Conservation (phyloP, 1,139 yeast genomes). For the Barnettozyma hawaiiensis region DNA sequence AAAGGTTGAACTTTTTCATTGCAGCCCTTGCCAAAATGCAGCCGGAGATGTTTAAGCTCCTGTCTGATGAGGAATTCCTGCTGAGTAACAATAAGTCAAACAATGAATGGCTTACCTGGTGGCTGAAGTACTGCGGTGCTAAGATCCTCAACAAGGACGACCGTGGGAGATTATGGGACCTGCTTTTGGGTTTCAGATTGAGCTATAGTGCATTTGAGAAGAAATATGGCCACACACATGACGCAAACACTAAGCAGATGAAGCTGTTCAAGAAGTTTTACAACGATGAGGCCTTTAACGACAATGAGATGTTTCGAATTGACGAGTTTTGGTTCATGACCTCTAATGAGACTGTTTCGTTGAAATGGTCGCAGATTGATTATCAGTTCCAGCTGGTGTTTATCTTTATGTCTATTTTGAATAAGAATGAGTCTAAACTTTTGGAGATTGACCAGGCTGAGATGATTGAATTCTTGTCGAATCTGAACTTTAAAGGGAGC, state of each 20-base stretch:
- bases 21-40: conserved; percentile 55
- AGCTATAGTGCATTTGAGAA: conserved; percentile 22
- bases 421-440: conserved; percentile 71
- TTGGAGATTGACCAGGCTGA: conserved; percentile 89
- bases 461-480: conserved; percentile 69
- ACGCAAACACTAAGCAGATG: conserved; percentile 25
- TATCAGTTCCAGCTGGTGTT: conserved; percentile 77
- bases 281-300: conserved; percentile 22
- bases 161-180: conserved; percentile 87
- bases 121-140: conserved; percentile 91
- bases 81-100: conserved; percentile 55
- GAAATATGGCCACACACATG: conserved; percentile 10
- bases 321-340: conserved; percentile 25
- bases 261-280: conserved; percentile 34
- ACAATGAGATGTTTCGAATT: conserved; percentile 12
- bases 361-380: conserved; percentile 53
- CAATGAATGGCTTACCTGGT: conserved; percentile 92
- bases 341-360: conserved; percentile 13
- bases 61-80: conserved; percentile 76
- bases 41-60: conserved; percentile 73
- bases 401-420: conserved; percentile 71
- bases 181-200: conserved; percentile 73
- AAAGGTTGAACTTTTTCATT: conserved; percentile 68
- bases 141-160: conserved; percentile 79
- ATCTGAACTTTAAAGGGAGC: conserved; percentile 29